Base-by-base conservation (phyloP, 768 basidiomycete species). In the Phylloporus rhodoxanthus region DNA sequence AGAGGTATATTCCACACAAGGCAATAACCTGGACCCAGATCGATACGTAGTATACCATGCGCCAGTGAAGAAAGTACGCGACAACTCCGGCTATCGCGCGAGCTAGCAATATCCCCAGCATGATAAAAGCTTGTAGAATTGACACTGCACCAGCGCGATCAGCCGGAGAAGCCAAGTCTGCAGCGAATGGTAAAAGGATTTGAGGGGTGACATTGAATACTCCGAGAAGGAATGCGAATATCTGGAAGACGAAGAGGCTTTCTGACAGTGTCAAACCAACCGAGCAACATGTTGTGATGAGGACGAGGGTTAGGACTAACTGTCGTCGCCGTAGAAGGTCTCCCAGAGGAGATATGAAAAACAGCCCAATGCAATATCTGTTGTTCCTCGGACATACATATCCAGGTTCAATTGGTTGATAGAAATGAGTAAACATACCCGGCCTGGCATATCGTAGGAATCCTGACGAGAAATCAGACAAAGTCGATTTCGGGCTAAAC, bases 361-460 rank as follows among this genome's bases (percentile, higher is more conserved):
- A 53, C 8, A 77, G 61, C 6, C 76, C 76, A 23, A 64, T 53
- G 28, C 42, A 41, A 37, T 50, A 52, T 4, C 32, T 39, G 15
- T 33, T 33, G 44, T 23, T 38, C 43, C 15, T n/a, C n/a, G n/a
- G n/a, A 20, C 42, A 29, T n/a, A 33, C 25, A 13, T 37, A 19
- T 26, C 50, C 19, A 53, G 49, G 34, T 15, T 39, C 7, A n/a
- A 25, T 25, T 2, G 3, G 3, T 23, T 4, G 15, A n/a, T 20
- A 25, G 19, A 5, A 29, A 7, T 5, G 13, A 25, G 2, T 15
- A 26, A 6, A 57, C 68, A 43, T 65, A 80, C 82, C 84, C 84
- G 20, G 77, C 81, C 64, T 85, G 84, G 19, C 82, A 65, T 19
- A 86, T 71, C 1, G 84, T 81, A 10, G 82, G 81, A 25, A 85